Conservation (phyloP, 164 flowering plant species). For the Hamamelis virginiana region DNA sequence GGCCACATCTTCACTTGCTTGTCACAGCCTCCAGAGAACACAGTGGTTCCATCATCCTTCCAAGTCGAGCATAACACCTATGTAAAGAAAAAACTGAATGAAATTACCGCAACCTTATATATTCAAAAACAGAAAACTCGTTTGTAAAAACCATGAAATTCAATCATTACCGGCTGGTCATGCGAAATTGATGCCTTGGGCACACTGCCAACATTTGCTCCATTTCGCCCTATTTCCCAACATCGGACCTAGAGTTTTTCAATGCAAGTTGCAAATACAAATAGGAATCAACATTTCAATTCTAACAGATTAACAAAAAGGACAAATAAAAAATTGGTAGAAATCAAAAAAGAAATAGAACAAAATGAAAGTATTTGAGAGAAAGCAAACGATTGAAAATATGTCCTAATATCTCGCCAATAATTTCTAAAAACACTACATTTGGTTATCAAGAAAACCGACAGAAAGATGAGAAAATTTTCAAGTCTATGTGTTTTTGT, state of each 20-base stretch:
- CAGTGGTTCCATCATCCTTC: slow-evolving; percentile 98
- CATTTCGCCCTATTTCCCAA: slow-evolving; percentile 73
- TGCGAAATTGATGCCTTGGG: slow-evolving; percentile 85
- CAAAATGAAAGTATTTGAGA: no score
- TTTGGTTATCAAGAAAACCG: no score
- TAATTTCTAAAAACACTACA: no score
- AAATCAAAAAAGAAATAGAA: no score
- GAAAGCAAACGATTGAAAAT: no score
- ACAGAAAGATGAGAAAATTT: no score
- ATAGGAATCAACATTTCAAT: not conserved
- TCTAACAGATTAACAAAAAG: no score
- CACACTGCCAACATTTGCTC: slow-evolving; percentile 41
- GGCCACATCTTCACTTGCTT: slow-evolving; percentile 99
- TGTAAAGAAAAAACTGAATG: not conserved
- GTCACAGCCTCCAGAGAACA: slow-evolving; percentile 97
- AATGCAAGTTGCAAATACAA: not conserved
- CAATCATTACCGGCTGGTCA: slow-evolving; percentile 78
- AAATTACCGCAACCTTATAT: no score
- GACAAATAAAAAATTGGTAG: no score
- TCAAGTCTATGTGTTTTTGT: no score
- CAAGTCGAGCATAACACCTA: slow-evolving; percentile 95
- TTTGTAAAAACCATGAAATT: not conserved
- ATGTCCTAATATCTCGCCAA: no score
- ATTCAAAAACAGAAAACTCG: not conserved
- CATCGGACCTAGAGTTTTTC: slow-evolving; percentile 66